These are phyloP conservation scores for Mrakiaceae sp. DNA, from an alignment of 1,284 basidiomycete species.

Conservation along the genomic window DNA sequence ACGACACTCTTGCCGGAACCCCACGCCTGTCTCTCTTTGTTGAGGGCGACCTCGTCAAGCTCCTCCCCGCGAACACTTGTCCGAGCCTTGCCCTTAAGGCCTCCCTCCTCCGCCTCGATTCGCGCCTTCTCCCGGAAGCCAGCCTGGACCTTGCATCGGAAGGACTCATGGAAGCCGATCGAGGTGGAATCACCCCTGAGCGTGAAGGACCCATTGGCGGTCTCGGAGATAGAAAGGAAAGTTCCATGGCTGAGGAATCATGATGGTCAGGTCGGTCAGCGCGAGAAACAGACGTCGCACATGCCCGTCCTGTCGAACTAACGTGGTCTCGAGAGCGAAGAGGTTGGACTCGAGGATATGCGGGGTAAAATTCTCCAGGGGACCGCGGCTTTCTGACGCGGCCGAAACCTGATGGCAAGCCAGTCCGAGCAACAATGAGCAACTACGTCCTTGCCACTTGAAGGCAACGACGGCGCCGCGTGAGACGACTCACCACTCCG, in stretches of 20 bases:
- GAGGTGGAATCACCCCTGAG: conserved; percentile 68
- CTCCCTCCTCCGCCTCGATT: conserved; percentile 43
- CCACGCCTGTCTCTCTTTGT: conserved; percentile 73
- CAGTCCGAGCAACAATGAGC: not conserved
- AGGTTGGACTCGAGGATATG: conserved; percentile 9
- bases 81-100: conserved; percentile 1
- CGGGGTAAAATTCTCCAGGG: conserved; percentile 32
- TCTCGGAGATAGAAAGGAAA: conserved; percentile 16
- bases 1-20: conserved; percentile 65
- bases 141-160: conserved; percentile 72
- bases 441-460: not conserved
- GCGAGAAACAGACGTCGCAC: not conserved
- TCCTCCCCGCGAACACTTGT: conserved; percentile 5
- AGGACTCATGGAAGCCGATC: conserved; percentile 67
- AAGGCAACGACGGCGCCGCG: not conserved
- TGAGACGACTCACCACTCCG: conserved; percentile 22
- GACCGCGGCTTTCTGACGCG: conserved; percentile 25
- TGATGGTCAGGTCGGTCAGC: not conserved
- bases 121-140: conserved; percentile 71
- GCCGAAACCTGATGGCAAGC: conserved; percentile 3
- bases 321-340: conserved; percentile 14
- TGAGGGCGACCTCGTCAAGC: conserved; percentile 29
- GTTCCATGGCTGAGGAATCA: conserved; percentile 10
- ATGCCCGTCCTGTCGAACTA: not conserved
- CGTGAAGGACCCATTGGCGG: conserved; percentile 36